A percentile compares a stretch with the other conserved stretches of the same genome.
Conservation (phyloP, 768 basidiomycete genomes). For the Pholiota molesta region DNA sequence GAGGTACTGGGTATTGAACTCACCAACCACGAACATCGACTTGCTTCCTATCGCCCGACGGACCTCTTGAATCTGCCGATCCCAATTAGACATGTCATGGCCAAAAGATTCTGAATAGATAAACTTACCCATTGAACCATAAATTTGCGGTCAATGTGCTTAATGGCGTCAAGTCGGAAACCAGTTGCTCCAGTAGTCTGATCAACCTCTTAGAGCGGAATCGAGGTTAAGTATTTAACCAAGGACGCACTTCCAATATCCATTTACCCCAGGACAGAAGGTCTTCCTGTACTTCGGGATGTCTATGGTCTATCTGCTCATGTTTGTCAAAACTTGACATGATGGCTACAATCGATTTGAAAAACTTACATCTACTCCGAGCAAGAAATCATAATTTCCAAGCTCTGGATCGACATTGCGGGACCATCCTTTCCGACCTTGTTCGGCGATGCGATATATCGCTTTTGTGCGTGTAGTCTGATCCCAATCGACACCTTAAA, state of each 20-base stretch:
- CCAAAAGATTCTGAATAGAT: no score
- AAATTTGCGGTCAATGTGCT: constrained; percentile 80
- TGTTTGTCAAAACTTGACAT: background rate
- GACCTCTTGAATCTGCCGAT: constrained; percentile 51
- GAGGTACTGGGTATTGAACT: constrained; percentile 16
- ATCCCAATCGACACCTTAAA: constrained; percentile 83
- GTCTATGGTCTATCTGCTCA: constrained; percentile 76
- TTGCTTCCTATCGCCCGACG: constrained; percentile 47
- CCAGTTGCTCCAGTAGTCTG: constrained; percentile 74
- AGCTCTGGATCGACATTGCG: constrained; percentile 76
- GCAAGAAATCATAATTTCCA: constrained; percentile 87
- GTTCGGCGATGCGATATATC: constrained; percentile 74
- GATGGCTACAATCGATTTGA: background rate
- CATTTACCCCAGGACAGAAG: constrained; percentile 78
- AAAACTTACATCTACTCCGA: constrained; percentile 65
- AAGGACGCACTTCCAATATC: constrained; percentile 53
- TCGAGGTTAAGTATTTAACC: background rate
- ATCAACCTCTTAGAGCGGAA: background rate
- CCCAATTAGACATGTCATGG: background rate
- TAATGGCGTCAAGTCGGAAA: constrained; percentile 89
- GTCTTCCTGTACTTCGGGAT: constrained; percentile 80
- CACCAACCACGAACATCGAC: constrained; percentile 62
- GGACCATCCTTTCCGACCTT: constrained; percentile 81
- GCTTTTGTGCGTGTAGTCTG: constrained; percentile 59
- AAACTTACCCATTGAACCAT: constrained; percentile 65